Evolutionary conservation across 331 rosid species (phyloP).

Genomic region (Saraca asoca): DNA sequence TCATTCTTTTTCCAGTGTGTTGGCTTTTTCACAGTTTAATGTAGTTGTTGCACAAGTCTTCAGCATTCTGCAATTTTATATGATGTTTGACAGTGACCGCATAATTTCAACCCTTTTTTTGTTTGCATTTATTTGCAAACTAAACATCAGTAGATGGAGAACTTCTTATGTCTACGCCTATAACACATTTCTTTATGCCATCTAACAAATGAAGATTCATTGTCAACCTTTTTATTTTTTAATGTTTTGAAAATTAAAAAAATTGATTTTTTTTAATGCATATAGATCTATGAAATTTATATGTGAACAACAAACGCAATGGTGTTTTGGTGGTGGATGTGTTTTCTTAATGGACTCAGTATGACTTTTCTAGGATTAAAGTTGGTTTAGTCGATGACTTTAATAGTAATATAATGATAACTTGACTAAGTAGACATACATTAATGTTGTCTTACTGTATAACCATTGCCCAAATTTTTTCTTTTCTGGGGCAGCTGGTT

Average conservation of each 20-base stretch:
- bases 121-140: too few relatives aligned
- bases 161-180: too few relatives aligned
- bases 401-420: too few relatives aligned
- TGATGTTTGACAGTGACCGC: not conserved
- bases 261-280: too few relatives aligned
- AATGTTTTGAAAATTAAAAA: too few relatives aligned
- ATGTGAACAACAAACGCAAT: constrained; percentile 8
- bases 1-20: constrained; percentile 20
- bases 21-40: constrained; percentile 36
- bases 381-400: constrained; percentile 29
- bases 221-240: too few relatives aligned
- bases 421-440: not conserved
- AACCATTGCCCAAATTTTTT: not conserved
- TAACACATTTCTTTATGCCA: too few relatives aligned
- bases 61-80: not conserved
- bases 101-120: too few relatives aligned
- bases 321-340: constrained; percentile 12
- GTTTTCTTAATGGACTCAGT: constrained; percentile 26
- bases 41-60: not conserved
- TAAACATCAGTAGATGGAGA: too few relatives aligned
- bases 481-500: constrained; percentile 28
- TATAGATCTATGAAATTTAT: too few relatives aligned
- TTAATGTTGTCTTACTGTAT: constrained; percentile 24
- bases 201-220: too few relatives aligned
- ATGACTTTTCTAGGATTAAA: constrained; percentile 33